Base-by-base conservation (phyloP, 176 grass and related monocot species). In the Rhynchospora tenuis region DNA sequence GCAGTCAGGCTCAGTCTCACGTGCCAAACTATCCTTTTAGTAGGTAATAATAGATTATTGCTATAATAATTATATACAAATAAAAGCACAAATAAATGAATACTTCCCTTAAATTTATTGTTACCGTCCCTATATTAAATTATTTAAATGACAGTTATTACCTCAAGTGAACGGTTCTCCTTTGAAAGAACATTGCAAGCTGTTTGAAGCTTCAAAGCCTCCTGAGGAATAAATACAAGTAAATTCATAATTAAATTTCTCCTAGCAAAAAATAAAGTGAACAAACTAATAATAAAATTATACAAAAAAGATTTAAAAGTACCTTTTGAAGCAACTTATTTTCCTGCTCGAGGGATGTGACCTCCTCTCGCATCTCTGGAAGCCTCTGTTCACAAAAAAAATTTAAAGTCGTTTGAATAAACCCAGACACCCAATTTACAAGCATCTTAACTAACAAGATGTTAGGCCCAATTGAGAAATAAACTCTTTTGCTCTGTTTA, bases 341-440 rank as follows among this genome's bases (percentile, higher is more conserved):
- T 82, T 82, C 80, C 63, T 68, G 60, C 23, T 50, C 80, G 29
- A 82, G 80, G 14, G 80, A 82, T 45, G 43, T 67, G 23, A 82
- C 80, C 22, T 82, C 61, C 80, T 82, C 80, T 82, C 67, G 59
- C 63, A 82, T 65, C 80, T 82, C 80, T 54, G 80, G 80, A 82
- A 82, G 80, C 59, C 80, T 82, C 80, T 82, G 59, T 43, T 68
- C 61, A 54, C 27, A 67, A 46, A 51, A 16, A 67, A 66, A 70
- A 70, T 11, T 82, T 17, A 82, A 64, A 82, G 22, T 67, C 27
- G 23, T 3, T 56, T 55, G 26, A 22, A 54, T 45, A 68, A 64
- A 67, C 28, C 44, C 43, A 82, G 12, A 82, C 20, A 43, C 4
- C 54, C n/a, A 67, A 82, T 47, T 6, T 48, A 52, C 26, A 46